Evolutionary conservation across 805 yeast genomes (phyloP), one percentile per base, ranked within the genome.

Genomic region (Candida fluviatilis): DNA sequence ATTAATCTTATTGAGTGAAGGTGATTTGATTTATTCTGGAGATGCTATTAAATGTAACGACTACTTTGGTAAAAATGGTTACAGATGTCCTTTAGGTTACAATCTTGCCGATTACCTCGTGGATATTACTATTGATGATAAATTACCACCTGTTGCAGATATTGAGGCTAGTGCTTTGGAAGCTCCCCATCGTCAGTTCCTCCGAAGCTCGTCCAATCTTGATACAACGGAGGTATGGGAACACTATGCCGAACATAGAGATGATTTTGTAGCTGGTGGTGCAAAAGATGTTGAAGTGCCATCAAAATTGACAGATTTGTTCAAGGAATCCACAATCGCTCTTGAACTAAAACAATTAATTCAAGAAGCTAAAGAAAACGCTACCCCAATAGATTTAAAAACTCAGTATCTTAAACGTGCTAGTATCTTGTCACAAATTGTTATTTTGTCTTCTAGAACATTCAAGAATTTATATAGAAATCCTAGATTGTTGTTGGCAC

Each of bases 31-130:
- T 2, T 93, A 84, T 55, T 86, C 96, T 0, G 99, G 99, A 13
- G 80, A 78, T n/a, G 82, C 84, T 73, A 64, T 71, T 5, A 76
- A 77, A 32, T 84, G 93, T 38, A 76, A 79, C 48, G 84, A 83
- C 40, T 89, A 84, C 59, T 86, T 93, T 57, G 69, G 76, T 6
- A 73, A 70, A 24, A 74, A 79, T 50, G 97, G 97, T 0, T 87
- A 78, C 59, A 63, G 69, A 36, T 88, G 96, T 60, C 99, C 99
- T 1, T 57, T 73, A 11, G 96, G 96, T 27, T 91, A 86, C 58
- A 93, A 93, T 54, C 78, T 93, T 51, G 99, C 98, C 1, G 99
- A 93, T 57, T 93, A 80, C 54, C 66, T 91, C 57, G 85, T 93
- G 45, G 99, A 93, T 55, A 76, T 93, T 27, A 90, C 97, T 0